Base-by-base conservation (phyloP, 2,329 filamentous ascomycete species). In the Gaeumannomyces sp. region DNA sequence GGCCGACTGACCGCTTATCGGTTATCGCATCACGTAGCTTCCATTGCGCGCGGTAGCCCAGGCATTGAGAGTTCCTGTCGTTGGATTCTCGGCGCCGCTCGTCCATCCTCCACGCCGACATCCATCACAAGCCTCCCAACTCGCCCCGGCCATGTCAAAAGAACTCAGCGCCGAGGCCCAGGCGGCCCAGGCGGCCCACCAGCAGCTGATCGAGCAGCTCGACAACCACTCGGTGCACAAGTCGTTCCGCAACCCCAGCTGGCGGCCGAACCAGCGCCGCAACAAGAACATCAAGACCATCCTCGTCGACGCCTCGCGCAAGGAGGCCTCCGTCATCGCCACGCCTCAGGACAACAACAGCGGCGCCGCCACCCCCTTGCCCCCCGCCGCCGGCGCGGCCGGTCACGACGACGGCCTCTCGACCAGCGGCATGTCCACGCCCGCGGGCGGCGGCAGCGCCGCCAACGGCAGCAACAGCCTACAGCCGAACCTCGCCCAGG, bases 201-300 rank as follows among this genome's bases (percentile, higher is more conserved):
- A 92, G 75, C 85, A 87, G 70, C 89, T 98, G 67, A 88, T 99
- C 70, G 92, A 97, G 77, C 82, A 91, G 75, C 91, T 98, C 73
- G 95, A 99, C 81, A 92, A 97, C 72, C 89, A 95, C 76, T 86
- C 88, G 66, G 86, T 91, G 73, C 88, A 88, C 71, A 96, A 96
- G 79, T 90, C 88, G 72, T 99, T 97, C 82, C 93, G 94, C 76
- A 97, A 93, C 74, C 82, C 90, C 3, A 80, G 87, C 75, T 99
- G 95, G 95, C 93, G 91, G 73, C 92, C 95, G 22, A 92, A 94
- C 69, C 90, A 93, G 77, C 93, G 95, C 63, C 92, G 95, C 77
- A 99, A 99, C 85, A 99, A 99, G 82, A 98, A 97, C 77, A 89
- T 98, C 78, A 98, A 98, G 78, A 92, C 96, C 71, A 95, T 99